Evolutionary conservation across 1,139 yeast species (phyloP).

Genomic region (Blastobotrys arbuscula): DNA sequence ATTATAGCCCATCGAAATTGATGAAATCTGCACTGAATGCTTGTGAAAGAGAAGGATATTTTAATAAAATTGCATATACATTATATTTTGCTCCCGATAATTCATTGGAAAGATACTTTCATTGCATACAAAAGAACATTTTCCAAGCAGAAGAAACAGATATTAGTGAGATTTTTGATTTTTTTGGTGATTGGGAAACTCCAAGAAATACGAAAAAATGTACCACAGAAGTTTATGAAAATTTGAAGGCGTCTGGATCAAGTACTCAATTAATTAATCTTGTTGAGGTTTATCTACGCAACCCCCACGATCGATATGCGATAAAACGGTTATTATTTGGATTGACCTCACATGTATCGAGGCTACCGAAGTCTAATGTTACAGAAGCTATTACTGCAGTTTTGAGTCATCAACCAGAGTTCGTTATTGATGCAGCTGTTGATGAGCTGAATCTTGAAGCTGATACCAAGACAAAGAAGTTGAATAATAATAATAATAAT

Average conservation of each 20-base stretch:
- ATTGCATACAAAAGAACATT: not conserved
- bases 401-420: not conserved
- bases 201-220: not conserved
- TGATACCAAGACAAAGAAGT: not conserved
- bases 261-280: not conserved
- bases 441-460: not conserved
- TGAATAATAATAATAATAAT: not conserved
- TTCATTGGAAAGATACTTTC: not conserved
- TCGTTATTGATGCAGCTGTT: not conserved
- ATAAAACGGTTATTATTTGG: conserved; percentile 1
- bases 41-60: not conserved
- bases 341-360: not conserved
- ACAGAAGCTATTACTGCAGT: conserved; percentile 1
- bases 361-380: not conserved
- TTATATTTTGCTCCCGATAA: not conserved
- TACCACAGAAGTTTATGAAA: not conserved
- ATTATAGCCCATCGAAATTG: not conserved
- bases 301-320: not conserved
- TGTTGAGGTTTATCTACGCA: not conserved
- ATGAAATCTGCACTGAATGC: not conserved
- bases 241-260: not conserved
- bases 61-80: not conserved
- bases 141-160: not conserved
- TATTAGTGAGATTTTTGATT: not conserved
- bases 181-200: not conserved